Base-by-base conservation (phyloP, 202 grass and related monocot species). In the Eragrostis tef region DNA sequence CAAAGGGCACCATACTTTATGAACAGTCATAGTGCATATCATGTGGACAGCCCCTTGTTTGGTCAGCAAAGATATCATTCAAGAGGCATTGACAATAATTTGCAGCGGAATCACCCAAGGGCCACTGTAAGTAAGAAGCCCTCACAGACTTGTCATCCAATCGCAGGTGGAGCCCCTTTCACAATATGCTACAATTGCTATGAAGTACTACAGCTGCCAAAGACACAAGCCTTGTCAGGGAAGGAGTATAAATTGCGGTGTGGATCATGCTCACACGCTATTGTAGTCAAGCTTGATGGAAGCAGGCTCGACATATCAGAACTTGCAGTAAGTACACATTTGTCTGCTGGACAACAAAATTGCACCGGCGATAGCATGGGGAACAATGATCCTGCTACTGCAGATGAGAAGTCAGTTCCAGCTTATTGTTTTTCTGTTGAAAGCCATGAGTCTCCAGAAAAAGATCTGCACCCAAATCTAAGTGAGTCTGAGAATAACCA, bases 171-270 rank as follows among this genome's bases (percentile, higher is more conserved):
- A 77, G 87, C 95, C 36, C 95, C 95, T 51, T 98, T 98, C 83
- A 84, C 89, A 20, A 78, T 94, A 81, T 98, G 95, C 77, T 98
- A 86, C 74, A 98, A 90, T 75, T 98, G 95, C 57, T 90, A 86
- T 29, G 92, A 98, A 90, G 86, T 98, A 60, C 85, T 98, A 19
- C 90, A 91, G 78, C 66, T 98, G 77, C 92, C 92, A 29, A 85
- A 80, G 43, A 93, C 84, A 62, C 79, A 62, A 67, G 77, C 82
- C 4, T 64, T 88, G 41, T 47, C 57, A 43, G 83, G 86, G 7
- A 93, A 93, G 62, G 89, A 89, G 73, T 85, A 91, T 88, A 94
- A 90, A 64, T 67, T 95, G 80, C 76, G 77, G 15, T 98, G 95
- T 85, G 95, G 92, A 52, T 91, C 92, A 58, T 98, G 95, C 87